Conservation (phyloP, 768 basidiomycete genomes). For the Paxillus ammoniavirescens region DNA sequence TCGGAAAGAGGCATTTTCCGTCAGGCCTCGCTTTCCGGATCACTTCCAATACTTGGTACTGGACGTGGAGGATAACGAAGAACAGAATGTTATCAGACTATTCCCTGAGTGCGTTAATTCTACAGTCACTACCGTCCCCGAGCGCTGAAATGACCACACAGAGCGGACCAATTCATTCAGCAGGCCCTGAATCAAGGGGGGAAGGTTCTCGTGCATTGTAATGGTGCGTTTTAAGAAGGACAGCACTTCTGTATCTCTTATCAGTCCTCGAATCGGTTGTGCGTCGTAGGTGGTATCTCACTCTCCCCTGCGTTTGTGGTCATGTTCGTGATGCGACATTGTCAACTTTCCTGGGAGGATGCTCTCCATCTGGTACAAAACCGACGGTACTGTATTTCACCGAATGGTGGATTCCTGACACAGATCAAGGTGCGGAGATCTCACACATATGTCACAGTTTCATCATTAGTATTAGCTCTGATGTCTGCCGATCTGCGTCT, state of each 20-base stretch:
- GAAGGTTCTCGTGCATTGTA: slow-evolving; percentile 85
- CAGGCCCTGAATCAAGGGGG: slow-evolving; percentile 56
- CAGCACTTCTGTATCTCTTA: background rate
- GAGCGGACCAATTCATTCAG: slow-evolving; percentile 77
- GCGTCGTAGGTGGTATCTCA: slow-evolving; percentile 71
- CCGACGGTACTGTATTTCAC: slow-evolving; percentile 89
- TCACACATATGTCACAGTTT: background rate
- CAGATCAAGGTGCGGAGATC: slow-evolving; percentile 73
- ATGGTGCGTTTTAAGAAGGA: slow-evolving; percentile 48
- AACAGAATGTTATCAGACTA: slow-evolving; percentile 89
- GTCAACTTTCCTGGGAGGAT: slow-evolving; percentile 82
- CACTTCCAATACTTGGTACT: slow-evolving; percentile 76
- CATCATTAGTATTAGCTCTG: background rate
- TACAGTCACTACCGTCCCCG: background rate
- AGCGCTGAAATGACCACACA: slow-evolving; percentile 26
- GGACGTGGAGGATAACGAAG: slow-evolving; percentile 89
- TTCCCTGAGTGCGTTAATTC: slow-evolving; percentile 69
- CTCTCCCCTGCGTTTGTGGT: slow-evolving; percentile 87
- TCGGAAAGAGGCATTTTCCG: slow-evolving; percentile 86
- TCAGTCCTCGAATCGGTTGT: background rate
- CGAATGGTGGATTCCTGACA: slow-evolving; percentile 87
- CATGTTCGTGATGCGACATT: slow-evolving; percentile 91
- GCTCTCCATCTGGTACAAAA: slow-evolving; percentile 88
- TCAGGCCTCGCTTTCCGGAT: slow-evolving; percentile 80
- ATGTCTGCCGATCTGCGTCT: background rate